Evolutionary conservation across 148 eudicot genomes (phyloP).

Genomic region (Vaccinium macrocarpon): DNA sequence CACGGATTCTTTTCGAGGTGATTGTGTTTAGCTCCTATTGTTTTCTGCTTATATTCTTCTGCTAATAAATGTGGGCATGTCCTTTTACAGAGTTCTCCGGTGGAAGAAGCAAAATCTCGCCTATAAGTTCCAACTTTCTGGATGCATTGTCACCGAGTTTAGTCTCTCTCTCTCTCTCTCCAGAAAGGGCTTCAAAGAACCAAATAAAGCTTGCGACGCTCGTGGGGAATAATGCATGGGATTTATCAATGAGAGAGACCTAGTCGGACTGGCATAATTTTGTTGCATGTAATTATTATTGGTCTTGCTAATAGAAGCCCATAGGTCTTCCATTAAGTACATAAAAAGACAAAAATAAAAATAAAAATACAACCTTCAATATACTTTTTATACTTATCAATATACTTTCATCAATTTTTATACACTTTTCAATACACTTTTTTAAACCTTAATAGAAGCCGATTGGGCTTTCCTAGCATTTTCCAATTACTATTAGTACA

Average conservation of each 20-base stretch:
- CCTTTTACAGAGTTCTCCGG: constrained; percentile 43
- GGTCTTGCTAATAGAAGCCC: too few species aligned
- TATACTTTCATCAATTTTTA: too few species aligned
- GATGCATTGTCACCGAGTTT: background rate
- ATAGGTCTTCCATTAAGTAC: too few species aligned
- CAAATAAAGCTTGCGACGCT: constrained; percentile 1
- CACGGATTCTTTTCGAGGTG: background rate
- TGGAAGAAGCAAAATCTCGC: constrained; percentile 48
- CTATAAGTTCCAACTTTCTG: constrained; percentile 28
- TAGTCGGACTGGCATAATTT: too few species aligned
- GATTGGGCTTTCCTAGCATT: too few species aligned
- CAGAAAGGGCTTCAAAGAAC: background rate
- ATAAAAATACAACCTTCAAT: too few species aligned
- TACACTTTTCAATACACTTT: too few species aligned
- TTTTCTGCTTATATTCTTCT: background rate
- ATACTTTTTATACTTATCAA: too few species aligned
- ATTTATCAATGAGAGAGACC: background rate
- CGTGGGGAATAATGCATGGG: background rate
- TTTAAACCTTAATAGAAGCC: too few species aligned
- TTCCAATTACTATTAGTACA: too few species aligned
- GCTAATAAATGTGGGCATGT: background rate
- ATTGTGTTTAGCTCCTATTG: background rate
- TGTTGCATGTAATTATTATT: too few species aligned
- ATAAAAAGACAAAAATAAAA: too few species aligned
- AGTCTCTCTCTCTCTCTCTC: background rate